Evolutionary conservation across 2,329 filamentous ascomycete species (phyloP), one percentile per base, ranked within the genome.

Genomic region (Ascochyta koolunga): DNA sequence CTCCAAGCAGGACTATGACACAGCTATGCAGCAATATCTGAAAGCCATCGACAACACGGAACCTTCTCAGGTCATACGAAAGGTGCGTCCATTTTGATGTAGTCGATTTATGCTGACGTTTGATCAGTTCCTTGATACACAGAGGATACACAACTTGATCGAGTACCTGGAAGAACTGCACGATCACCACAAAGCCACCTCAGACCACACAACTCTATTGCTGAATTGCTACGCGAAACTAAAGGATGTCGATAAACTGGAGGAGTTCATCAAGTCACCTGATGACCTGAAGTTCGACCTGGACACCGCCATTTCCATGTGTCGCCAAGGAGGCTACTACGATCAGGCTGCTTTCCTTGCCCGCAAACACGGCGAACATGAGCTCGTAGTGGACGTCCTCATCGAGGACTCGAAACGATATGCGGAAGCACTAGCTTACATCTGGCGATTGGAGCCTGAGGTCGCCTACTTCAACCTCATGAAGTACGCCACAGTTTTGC

Each of bases 21-120:
- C 90, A 6, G 93, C 96, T n/a, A 99, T 99, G 96, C 89, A 96
- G 66, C 95, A 98, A 73, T 99, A 99, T 70, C 86, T 99, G 58
- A 89, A 91, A 64, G 93, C 96, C 0, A 97, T 99, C 55, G 93
- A 97, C 70, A 95, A 91, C 54, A 98, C 93, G 0, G 93, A 98
- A 67, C 93, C 93, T 6, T 97, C 93, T 1, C 93, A 97, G 69
- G 91, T 98, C 40, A 97, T 98, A 68, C 85, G 93, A 65, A 97
- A 96, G 79, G 89, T 90, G 69, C 22, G 59, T 4, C 36, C 13
- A 25, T 3, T 6, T 22, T 25, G 10, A 0, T 6, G 8, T 13
- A 10, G 3, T 22, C 29, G 8, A 9, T 19, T 9, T 15, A 22
- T 31, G 19, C 59, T 71, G 32, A 69, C 29, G 10, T 27, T 16